These are phyloP conservation scores for Sicyos baderoa DNA, from an alignment of 306 rosid genomes.

Conservation along the genomic window DNA sequence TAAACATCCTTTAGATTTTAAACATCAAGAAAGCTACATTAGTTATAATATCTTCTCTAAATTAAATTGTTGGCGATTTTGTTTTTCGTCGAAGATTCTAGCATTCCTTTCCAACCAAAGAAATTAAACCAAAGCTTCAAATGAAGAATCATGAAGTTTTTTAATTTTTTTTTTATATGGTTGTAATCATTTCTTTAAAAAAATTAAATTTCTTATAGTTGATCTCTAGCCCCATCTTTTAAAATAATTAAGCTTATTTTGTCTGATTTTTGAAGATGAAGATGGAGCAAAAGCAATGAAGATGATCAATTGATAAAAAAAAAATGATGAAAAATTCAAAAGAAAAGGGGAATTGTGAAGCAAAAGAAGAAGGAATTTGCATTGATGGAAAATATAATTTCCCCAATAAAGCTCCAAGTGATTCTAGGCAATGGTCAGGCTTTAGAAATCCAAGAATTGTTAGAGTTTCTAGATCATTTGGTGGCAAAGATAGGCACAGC, in stretches of 20 bases:
- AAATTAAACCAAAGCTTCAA: no score
- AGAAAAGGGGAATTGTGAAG: slow-evolving; percentile 28
- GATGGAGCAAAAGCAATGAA: neutral
- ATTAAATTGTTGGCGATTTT: no score
- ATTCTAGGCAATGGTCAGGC: slow-evolving; percentile 63
- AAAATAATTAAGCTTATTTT: no score
- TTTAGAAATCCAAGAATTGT: slow-evolving; percentile 77
- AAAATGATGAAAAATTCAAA: slow-evolving; percentile 49
- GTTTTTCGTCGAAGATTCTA: no score
- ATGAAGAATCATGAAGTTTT: no score
- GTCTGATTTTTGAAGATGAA: no score
- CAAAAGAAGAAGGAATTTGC: slow-evolving; percentile 33
- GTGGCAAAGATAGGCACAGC: slow-evolving; percentile 98
- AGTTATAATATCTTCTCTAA: no score
- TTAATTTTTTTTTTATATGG: no score
- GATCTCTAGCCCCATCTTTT: neutral
- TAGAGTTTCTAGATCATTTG: slow-evolving; percentile 63
- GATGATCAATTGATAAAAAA: neutral
- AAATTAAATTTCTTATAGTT: neutral
- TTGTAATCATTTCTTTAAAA: no score
- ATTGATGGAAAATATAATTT: slow-evolving; percentile 13
- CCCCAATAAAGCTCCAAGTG: slow-evolving; percentile 17
- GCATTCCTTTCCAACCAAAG: no score
- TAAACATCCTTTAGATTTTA: no score
- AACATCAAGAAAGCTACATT: no score